A percentile compares a stretch with the other conserved stretches of the same genome.
Evolutionary conservation across 2,329 filamentous ascomycete genomes (phyloP).

Genomic region (Cylindrodendrum hubeiense): DNA sequence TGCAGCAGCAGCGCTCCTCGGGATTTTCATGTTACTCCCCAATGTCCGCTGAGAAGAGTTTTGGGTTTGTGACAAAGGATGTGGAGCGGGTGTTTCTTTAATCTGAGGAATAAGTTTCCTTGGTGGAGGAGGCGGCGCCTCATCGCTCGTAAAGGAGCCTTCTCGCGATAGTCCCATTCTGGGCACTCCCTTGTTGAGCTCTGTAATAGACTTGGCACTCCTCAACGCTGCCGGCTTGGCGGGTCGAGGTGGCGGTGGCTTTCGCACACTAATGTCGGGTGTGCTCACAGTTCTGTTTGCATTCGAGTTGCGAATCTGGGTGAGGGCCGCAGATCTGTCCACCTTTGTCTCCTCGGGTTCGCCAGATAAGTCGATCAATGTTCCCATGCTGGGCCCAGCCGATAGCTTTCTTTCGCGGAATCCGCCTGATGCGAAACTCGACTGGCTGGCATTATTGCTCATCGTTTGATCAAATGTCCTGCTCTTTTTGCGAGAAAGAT

Average conservation of each 20-base stretch:
- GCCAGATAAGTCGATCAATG: constrained; percentile 71
- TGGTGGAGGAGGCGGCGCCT: constrained; percentile 51
- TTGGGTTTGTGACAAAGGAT: constrained; percentile 57
- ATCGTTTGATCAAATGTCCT: constrained; percentile 43
- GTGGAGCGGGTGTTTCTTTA: constrained; percentile 42
- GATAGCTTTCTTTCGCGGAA: constrained; percentile 41
- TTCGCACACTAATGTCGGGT: constrained; percentile 47
- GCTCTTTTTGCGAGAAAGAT: constrained; percentile 44
- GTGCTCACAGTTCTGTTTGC: constrained; percentile 41
- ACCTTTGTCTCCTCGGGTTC: constrained; percentile 57
- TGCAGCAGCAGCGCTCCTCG: constrained; percentile 31
- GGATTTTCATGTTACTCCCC: constrained; percentile 30
- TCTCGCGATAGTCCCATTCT: constrained; percentile 27
- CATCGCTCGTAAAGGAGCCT: constrained; percentile 24
- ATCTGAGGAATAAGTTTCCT: constrained; percentile 47
- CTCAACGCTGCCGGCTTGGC: constrained; percentile 69
- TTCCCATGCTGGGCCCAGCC: constrained; percentile 62
- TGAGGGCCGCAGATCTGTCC: constrained; percentile 50
- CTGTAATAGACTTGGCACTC: constrained; percentile 53
- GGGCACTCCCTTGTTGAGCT: constrained; percentile 37
- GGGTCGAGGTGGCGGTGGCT: constrained; percentile 66
- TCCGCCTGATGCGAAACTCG: constrained; percentile 39
- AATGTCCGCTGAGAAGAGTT: constrained; percentile 53
- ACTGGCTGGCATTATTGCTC: constrained; percentile 39
- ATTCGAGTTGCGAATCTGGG: constrained; percentile 44